Conservation (phyloP, 768 basidiomycete genomes). For the Phlebiopsis gigantea region DNA sequence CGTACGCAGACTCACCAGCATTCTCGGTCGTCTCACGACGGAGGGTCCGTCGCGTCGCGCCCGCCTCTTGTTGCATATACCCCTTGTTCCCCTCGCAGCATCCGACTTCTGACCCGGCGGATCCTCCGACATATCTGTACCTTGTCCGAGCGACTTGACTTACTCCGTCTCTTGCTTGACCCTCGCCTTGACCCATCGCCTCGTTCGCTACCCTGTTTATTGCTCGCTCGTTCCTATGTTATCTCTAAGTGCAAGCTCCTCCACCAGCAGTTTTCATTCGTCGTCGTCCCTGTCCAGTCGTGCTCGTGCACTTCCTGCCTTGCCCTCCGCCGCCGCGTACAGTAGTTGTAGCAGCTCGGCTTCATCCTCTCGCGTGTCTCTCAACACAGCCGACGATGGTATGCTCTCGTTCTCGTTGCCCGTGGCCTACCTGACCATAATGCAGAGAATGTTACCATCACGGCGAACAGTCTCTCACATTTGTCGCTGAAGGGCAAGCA, state of each 20-base stretch:
- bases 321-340: conserved; percentile 21
- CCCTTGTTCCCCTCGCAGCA: conserved; percentile 33
- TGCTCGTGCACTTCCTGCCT: conserved; percentile 15
- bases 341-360: conserved; percentile 28
- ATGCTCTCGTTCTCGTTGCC: conserved; percentile 19
- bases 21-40: conserved; percentile 9
- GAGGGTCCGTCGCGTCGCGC: conserved; percentile 48
- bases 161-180: background rate
- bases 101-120: conserved; percentile 46
- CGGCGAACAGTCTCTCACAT: conserved; percentile 41
- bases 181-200: conserved; percentile 7
- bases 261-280: conserved; percentile 18
- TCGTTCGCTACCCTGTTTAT: conserved; percentile 16
- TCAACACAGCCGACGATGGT: conserved; percentile 65
- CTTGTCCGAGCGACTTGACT: background rate
- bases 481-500: conserved; percentile 36
- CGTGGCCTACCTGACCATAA: conserved; percentile 3
- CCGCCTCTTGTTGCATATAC: conserved; percentile 39
- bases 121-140: conserved; percentile 35
- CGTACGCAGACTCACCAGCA: conserved; percentile 4
- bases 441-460: conserved; percentile 72
- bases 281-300: conserved; percentile 24
- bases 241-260: conserved; percentile 7
- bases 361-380: conserved; percentile 52
- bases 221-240: conserved; percentile 4